Conservation (phyloP, 306 rosid species). For the Gastrolobium villosum region DNA sequence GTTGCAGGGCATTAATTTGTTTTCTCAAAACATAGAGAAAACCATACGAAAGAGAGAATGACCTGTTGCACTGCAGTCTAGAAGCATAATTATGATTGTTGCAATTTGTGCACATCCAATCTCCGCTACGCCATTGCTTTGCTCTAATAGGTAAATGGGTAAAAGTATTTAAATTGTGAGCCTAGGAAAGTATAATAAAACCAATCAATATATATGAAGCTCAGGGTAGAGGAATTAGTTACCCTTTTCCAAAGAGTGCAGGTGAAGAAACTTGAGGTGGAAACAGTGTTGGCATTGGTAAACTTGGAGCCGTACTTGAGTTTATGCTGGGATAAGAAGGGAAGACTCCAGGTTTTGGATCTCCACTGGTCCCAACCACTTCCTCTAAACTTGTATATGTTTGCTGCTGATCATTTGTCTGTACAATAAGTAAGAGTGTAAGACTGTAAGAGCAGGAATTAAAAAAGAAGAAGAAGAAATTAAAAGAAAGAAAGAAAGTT, state of each 20-base stretch:
- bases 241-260: conserved; percentile 92
- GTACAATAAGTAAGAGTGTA: conserved; percentile 40
- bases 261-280: conserved; percentile 69
- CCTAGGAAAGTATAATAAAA: conserved; percentile 20
- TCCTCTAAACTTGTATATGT: conserved; percentile 63
- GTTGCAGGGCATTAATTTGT: not conserved
- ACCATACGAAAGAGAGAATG: conserved; percentile 37
- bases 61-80: conserved; percentile 92
- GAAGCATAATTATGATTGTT: conserved; percentile 97
- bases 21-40: conserved; percentile 13
- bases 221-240: conserved; percentile 46
- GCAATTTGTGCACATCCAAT: conserved; percentile 99
- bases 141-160: conserved; percentile 67
- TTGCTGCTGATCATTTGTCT: conserved; percentile 72
- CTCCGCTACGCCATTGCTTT: conserved; percentile 95
- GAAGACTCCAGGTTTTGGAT: conserved; percentile 60
- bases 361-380: conserved; percentile 60
- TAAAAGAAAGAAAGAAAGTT: not conserved
- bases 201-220: conserved; percentile 16
- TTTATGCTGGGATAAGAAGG: conserved; percentile 55
- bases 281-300: conserved; percentile 63
- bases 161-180: conserved; percentile 37
- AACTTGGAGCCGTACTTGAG: conserved; percentile 58
- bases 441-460: not conserved
- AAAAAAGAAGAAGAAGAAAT: not conserved